These are phyloP conservation scores for Neurospora cerealis DNA, from an alignment of 495 filamentous ascomycete genomes.

Conservation along the genomic window DNA sequence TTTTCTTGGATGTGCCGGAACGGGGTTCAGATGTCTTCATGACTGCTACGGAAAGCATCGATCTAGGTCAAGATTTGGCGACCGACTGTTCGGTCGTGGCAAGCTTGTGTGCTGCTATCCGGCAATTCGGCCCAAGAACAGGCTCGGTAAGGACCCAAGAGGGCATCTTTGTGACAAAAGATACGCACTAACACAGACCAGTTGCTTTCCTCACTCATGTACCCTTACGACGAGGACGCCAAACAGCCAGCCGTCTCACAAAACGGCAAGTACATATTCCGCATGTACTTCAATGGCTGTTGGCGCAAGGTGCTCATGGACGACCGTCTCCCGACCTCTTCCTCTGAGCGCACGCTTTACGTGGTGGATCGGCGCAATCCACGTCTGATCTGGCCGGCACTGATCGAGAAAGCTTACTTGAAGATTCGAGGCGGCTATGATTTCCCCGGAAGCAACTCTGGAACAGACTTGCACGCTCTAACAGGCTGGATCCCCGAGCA, in stretches of 20 bases:
- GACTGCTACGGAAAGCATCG: slow-evolving; percentile 43
- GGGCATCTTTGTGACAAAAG: neutral
- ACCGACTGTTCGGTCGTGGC: slow-evolving; percentile 97
- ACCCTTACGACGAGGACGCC: slow-evolving; percentile 54
- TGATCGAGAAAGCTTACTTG: slow-evolving; percentile 96
- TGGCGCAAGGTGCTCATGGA: slow-evolving; percentile 82
- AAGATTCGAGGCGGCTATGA: slow-evolving; percentile 95
- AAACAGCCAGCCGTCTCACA: slow-evolving; percentile 49
- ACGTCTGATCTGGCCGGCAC: slow-evolving; percentile 74
- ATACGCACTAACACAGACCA: slow-evolving; percentile 17
- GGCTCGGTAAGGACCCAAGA: slow-evolving; percentile 19
- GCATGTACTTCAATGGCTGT: slow-evolving; percentile 91
- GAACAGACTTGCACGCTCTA: slow-evolving; percentile 81
- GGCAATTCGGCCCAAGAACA: slow-evolving; percentile 24
- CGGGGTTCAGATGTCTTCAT: slow-evolving; percentile 39
- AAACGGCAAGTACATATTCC: slow-evolving; percentile 84
- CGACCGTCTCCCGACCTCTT: slow-evolving; percentile 75
- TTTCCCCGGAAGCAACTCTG: slow-evolving; percentile 97
- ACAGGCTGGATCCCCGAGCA: slow-evolving; percentile 98
- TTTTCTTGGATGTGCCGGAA: slow-evolving; percentile 14
- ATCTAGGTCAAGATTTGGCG: slow-evolving; percentile 87
- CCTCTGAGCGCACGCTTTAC: slow-evolving; percentile 62
- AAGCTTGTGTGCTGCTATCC: slow-evolving; percentile 74
- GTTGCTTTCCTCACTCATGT: slow-evolving; percentile 60
- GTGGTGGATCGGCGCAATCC: slow-evolving; percentile 82